Percentiles rank a stretch among this genome's conserved stretches.
Conservation (phyloP, 352 stramenopile genomes). For the Globisporangium cystogenes region DNA sequence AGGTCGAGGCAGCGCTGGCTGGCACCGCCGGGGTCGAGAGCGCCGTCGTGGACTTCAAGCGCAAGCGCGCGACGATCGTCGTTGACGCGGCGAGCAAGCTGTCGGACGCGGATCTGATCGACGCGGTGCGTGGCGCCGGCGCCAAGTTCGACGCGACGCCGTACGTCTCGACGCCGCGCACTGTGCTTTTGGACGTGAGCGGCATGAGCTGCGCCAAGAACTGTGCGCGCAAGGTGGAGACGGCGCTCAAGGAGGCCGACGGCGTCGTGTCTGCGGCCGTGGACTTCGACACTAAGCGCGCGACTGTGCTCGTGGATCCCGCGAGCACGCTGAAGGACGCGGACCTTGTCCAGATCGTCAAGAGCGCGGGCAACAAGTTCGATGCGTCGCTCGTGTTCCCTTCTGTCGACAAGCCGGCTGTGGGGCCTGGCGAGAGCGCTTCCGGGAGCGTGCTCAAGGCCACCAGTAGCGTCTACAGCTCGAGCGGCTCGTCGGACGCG, state of each 20-base stretch:
- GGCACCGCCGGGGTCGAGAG: conserved; percentile 41
- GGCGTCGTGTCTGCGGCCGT: conserved; percentile 69
- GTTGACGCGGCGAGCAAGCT: conserved; percentile 44
- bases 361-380: conserved; percentile 37
- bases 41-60: conserved; percentile 59
- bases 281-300: conserved; percentile 56
- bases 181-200: conserved; percentile 42
- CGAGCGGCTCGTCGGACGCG: conserved; percentile 3
- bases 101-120: conserved; percentile 51
- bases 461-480: conserved; percentile 6
- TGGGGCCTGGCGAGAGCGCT: not conserved
- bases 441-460: conserved; percentile 1
- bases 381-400: not conserved
- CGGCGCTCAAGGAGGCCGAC: conserved; percentile 39
- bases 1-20: conserved; percentile 57
- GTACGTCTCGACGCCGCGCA: conserved; percentile 25
- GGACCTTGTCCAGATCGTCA: conserved; percentile 51
- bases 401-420: not conserved
- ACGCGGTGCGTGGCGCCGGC: conserved; percentile 35
- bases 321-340: conserved; percentile 53
- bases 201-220: conserved; percentile 69
- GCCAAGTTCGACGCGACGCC: conserved; percentile 67
- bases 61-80: conserved; percentile 55
- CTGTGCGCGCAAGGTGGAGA: conserved; percentile 68
- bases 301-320: conserved; percentile 52